Base-by-base conservation (phyloP, 2,329 filamentous ascomycete genomes). In the Chrysoporthe austroafricana region DNA sequence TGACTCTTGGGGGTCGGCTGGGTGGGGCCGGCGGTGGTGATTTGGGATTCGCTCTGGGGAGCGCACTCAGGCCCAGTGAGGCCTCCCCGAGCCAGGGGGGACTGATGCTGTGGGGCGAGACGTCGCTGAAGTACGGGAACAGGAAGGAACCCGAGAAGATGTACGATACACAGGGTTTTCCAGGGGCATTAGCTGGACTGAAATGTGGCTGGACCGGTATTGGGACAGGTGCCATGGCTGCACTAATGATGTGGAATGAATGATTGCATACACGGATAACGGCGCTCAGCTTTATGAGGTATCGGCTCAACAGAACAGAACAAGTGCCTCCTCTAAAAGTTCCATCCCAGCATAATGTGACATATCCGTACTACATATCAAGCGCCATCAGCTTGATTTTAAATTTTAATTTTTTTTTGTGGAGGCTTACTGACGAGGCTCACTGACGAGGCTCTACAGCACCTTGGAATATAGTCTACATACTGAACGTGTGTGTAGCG, bases 1-100 rank as follows among this genome's bases (percentile, higher is more conserved):
- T 36, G 26, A 26, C 5, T 57, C 32, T 14, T 36, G 54, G 54
- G 54, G 59, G 39, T 60, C 42, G 13, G 16, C 8, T 6, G 57
- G 57, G 13, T 21, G 42, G 59, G 21, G 59, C 42, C 26, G 43
- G n/a, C 42, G 59, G 43, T 60, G 57, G 57, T 60, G 39, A 60
- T 3, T 13, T 54, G 50, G 26, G 2, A 16, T 34, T 32, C 13
- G 6, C 5, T 2, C 16, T 16, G 8, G 26, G 48, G 21, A 52
- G 21, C 44, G 8, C 34, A 14, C 13, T 32, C 21, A 32, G 50
- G 50, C 16, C 21, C 50, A 54, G 21, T 32, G 21, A 54, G 21
- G 50, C 50, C 50, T 32, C 36, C 36, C 4, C 26, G 26, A 26
- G 26, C 2, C 26, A 26, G 26, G 26, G 26, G 26, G 26, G 36